Evolutionary conservation across 805 yeast genomes (phyloP), one percentile per base, ranked within the genome.

Genomic region (Scheffersomyces lignosus): DNA sequence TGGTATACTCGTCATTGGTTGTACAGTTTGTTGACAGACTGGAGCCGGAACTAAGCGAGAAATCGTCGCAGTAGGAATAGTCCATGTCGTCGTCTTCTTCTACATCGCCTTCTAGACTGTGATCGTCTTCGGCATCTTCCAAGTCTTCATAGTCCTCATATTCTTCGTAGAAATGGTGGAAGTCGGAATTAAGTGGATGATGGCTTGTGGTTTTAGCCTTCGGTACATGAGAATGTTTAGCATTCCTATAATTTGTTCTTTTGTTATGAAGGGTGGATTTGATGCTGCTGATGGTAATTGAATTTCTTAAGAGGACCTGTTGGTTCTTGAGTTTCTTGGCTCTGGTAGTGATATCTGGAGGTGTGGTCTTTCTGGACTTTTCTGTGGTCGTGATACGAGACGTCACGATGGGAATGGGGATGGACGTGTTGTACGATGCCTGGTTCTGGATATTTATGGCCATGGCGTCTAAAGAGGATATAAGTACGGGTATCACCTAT

Each of bases 231-330:
- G 10, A 10, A 20, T 10, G 24, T 20, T 20, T 20, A 10, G 24
- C 7, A 20, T 10, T 10, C 10, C 24, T 20, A 20, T 20, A 20
- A 28, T 31, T 34, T 16, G 31, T 18, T 26, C 34, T 16, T 18
- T 34, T 31, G 20, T 31, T 22, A 27, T 30, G 15, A 8, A 28
- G 15, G 15, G 29, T 26, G 12, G 41, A 35, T 18, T 42, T 44
- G 29, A 42, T 38, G 22, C 34, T 38, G n/a, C 18, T 31, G 29
- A 39, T 36, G 23, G 34, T 41, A 16, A 44, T 33, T 6, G 39
- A 34, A 20, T 28, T 29, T 25, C 30, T 37, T 14, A 39, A 10
- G 24, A 10, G 24, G 7, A 20, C 10, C 7, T 10, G 10, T 10
- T 20, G 24, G 7, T 20, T 20, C 10, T 10, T 20, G 24, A 20